Evolutionary conservation across 2,329 filamentous ascomycete species (phyloP).

Genomic region (Xylaria sp.): DNA sequence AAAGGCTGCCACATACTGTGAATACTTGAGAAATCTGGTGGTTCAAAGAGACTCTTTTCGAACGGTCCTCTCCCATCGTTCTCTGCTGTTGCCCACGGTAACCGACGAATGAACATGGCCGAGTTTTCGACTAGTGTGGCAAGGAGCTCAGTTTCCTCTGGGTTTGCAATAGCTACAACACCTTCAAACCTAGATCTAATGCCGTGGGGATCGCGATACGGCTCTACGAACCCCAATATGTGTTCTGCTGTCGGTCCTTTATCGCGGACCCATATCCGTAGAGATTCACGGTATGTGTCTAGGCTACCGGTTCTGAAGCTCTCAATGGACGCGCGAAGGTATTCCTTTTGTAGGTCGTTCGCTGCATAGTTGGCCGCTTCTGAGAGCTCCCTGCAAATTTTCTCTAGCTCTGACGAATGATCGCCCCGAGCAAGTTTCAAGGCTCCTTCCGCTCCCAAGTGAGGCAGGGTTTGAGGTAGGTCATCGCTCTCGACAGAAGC

Average conservation of each 20-base stretch:
- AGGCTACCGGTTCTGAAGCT: constrained; percentile 68
- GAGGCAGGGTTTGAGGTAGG: background rate
- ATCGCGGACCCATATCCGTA: constrained; percentile 68
- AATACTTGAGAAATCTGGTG: constrained; percentile 68
- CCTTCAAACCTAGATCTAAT: constrained; percentile 70
- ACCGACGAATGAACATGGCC: constrained; percentile 71
- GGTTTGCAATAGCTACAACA: constrained; percentile 71
- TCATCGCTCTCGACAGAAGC: constrained; percentile 5
- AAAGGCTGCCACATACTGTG: background rate
- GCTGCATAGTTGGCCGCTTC: constrained; percentile 61
- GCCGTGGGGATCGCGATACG: constrained; percentile 70
- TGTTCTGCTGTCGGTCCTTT: constrained; percentile 66
- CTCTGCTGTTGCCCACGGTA: constrained; percentile 69
- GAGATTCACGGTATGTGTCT: constrained; percentile 65
- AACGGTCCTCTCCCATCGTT: constrained; percentile 64
- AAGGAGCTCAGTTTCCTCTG: constrained; percentile 70
- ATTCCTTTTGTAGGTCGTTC: constrained; percentile 63
- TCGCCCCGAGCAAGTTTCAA: constrained; percentile 62
- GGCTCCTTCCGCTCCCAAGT: constrained; percentile 42
- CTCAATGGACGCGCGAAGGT: constrained; percentile 63
- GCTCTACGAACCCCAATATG: constrained; percentile 71
- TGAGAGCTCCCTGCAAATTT: constrained; percentile 59
- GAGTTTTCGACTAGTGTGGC: constrained; percentile 72
- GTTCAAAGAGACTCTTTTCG: constrained; percentile 77
- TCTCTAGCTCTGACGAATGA: constrained; percentile 61